A percentile compares a stretch with the other conserved stretches of the same genome.
Conservation (phyloP, 1,284 basidiomycete genomes). For the Trametes hirsuta region DNA sequence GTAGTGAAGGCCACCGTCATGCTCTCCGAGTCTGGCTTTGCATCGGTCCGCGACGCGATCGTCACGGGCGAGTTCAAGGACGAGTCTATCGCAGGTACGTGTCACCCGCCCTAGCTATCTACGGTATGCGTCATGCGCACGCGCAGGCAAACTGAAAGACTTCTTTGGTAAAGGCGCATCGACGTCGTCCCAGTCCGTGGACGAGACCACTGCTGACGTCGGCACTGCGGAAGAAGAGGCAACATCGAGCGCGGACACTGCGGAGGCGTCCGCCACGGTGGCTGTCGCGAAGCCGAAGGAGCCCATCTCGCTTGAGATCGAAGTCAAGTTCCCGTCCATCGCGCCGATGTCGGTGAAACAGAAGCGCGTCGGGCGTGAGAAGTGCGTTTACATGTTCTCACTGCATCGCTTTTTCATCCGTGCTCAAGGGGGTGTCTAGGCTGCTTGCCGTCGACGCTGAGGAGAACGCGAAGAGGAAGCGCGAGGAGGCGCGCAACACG, state of each 20-base stretch:
- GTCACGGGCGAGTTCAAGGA: conserved; percentile 79
- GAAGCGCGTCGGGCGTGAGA: conserved; percentile 70
- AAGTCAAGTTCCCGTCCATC: conserved; percentile 62
- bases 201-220: conserved; percentile 22
- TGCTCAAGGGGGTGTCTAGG: conserved; percentile 44
- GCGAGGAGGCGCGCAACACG: conserved; percentile 90
- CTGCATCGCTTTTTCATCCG: neutral
- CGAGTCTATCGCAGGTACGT: conserved; percentile 71
- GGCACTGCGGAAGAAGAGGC: conserved; percentile 26
- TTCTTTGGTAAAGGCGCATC: conserved; percentile 73
- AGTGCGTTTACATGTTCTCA: conserved; percentile 46
- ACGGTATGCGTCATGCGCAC: conserved; percentile 19
- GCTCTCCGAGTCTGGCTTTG: conserved; percentile 83
- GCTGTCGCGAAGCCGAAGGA: conserved; percentile 40
- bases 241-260: conserved; percentile 23
- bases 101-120: neutral
- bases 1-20: conserved; percentile 82
- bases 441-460: conserved; percentile 79
- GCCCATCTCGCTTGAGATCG: conserved; percentile 67
- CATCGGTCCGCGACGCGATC: conserved; percentile 76
- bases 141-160: conserved; percentile 78
- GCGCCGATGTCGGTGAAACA: conserved; percentile 74
- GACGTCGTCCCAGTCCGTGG: conserved; percentile 24
- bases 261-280: conserved; percentile 32
- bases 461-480: conserved; percentile 76